Evolutionary conservation across 805 yeast species (phyloP).

Genomic region (Schwanniomyces pseudopolymorphus): DNA sequence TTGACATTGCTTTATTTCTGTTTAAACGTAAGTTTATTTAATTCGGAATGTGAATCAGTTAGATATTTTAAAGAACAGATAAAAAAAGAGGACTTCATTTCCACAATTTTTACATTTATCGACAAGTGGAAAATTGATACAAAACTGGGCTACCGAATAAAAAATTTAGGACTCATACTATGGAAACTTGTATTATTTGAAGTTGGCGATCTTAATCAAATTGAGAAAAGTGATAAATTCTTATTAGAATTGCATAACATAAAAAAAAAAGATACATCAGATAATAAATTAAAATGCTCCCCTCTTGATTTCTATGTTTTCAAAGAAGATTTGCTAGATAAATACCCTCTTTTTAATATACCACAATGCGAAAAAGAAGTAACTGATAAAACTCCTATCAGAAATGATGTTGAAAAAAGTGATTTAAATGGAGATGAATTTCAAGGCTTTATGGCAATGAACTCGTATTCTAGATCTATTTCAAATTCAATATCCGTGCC

Average conservation of each 20-base stretch:
- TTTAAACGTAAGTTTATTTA: constrained; percentile 13
- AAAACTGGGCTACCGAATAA: constrained; percentile 40
- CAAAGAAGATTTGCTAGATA: constrained; percentile 66
- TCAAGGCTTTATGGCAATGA: constrained; percentile 37
- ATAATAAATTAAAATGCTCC: constrained; percentile 51
- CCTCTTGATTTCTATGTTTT: constrained; percentile 85
- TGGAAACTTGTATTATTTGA: constrained; percentile 56
- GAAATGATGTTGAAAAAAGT: constrained; percentile 8
- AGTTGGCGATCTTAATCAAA: constrained; percentile 55
- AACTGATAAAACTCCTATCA: constrained; percentile 14
- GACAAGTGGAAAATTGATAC: constrained; percentile 68
- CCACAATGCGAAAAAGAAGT: not conserved
- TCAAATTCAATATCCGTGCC: constrained; percentile 62
- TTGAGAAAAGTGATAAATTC: constrained; percentile 46
- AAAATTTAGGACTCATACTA: constrained; percentile 54
- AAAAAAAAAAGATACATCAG: constrained; percentile 16
- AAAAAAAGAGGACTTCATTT: constrained; percentile 38
- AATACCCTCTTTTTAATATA: constrained; percentile 73
- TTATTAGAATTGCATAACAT: constrained; percentile 43
- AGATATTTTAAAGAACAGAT: constrained; percentile 11
- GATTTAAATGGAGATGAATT: constrained; percentile 4
- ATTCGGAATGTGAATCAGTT: not conserved
- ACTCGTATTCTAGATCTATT: constrained; percentile 49
- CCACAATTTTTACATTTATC: constrained; percentile 46
- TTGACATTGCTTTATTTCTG: constrained; percentile 37